Conservation (phyloP, 2,329 filamentous ascomycete species). For the Penicillium sp. region DNA sequence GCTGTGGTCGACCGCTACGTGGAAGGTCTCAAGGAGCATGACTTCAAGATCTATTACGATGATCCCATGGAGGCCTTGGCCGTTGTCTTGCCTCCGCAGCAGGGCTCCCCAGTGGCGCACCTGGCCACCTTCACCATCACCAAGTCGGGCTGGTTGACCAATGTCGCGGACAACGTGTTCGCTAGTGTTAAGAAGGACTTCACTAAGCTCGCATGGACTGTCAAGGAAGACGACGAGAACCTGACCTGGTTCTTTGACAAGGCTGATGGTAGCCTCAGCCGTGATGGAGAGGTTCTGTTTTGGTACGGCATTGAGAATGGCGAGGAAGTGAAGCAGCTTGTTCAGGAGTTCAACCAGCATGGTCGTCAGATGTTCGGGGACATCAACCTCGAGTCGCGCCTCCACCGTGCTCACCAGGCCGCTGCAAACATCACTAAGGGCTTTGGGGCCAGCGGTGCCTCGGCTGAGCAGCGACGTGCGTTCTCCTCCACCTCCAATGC, state of each 20-base stretch:
- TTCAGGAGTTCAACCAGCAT: constrained; percentile 76
- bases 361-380: constrained; percentile 83
- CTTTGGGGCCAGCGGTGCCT: constrained; percentile 44
- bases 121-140: constrained; percentile 88
- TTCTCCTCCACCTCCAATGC: constrained; percentile 57
- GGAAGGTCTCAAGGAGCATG: constrained; percentile 65
- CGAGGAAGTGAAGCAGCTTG: constrained; percentile 73
- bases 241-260: constrained; percentile 98
- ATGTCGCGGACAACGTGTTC: constrained; percentile 93
- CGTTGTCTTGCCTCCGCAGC: constrained; percentile 70
- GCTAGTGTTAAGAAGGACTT: constrained; percentile 89
- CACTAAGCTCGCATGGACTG: constrained; percentile 89
- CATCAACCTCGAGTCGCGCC: constrained; percentile 78
- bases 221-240: constrained; percentile 92
- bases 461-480: constrained; percentile 56
- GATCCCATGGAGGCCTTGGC: constrained; percentile 89
- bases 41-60: constrained; percentile 92
- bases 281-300: constrained; percentile 84
- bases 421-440: constrained; percentile 53
- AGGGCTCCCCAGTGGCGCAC: constrained; percentile 65
- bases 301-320: constrained; percentile 86
- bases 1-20: constrained; percentile 84
- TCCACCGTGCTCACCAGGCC: constrained; percentile 69
- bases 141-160: constrained; percentile 89
- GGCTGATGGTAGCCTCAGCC: constrained; percentile 82